Percentiles rank a stretch among this genome's conserved stretches.
Evolutionary conservation across 75 land plant species (phyloP).

Genomic region (Adiantum capillusveneris): DNA sequence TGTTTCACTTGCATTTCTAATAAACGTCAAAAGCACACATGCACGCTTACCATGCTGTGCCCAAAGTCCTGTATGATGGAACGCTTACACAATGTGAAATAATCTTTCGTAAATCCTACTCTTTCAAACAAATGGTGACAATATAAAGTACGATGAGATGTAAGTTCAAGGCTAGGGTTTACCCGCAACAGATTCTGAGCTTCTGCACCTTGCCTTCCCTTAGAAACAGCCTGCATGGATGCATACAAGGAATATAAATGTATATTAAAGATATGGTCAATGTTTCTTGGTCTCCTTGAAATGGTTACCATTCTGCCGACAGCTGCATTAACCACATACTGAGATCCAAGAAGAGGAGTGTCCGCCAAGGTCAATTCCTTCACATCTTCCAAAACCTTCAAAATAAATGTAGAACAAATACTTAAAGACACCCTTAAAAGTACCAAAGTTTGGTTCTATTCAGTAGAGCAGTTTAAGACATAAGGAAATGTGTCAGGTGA

Average conservation of each 20-base stretch:
- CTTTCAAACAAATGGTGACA: too few species aligned
- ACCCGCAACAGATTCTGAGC: conserved; percentile 80
- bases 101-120: too few species aligned
- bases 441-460: too few species aligned
- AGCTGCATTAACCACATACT: conserved; percentile 43
- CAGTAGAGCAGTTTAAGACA: too few species aligned
- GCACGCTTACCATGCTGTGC: too few species aligned
- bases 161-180: conserved; percentile 2
- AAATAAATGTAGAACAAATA: background rate
- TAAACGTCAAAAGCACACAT: too few species aligned
- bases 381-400: conserved; percentile 63
- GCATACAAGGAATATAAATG: background rate
- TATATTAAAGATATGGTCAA: background rate
- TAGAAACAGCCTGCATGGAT: conserved; percentile 60
- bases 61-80: too few species aligned
- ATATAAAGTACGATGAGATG: too few species aligned
- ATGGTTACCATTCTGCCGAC: conserved; percentile 70
- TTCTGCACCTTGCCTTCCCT: conserved; percentile 82
- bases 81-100: too few species aligned
- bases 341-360: conserved; percentile 31
- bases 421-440: background rate
- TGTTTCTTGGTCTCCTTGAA: background rate
- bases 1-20: too few species aligned
- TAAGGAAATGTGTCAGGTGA: too few species aligned
- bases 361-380: conserved; percentile 29